These are phyloP conservation scores for Excoecaria agallocha DNA, from an alignment of 345 rosid genomes.

Conservation along the genomic window DNA sequence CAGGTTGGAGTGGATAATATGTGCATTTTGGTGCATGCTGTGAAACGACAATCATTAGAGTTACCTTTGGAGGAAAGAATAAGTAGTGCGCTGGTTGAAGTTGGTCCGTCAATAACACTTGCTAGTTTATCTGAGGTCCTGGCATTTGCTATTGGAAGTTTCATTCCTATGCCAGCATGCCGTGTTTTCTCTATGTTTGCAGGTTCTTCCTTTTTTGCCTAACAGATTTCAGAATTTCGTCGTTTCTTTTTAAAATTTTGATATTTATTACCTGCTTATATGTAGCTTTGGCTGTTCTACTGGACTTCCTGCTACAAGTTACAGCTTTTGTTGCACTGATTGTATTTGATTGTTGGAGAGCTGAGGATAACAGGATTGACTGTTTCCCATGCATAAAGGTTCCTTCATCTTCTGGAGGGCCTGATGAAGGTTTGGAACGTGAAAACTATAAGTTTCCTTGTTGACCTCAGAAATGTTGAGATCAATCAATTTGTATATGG, in stretches of 20 bases:
- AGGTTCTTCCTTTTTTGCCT: slow-evolving; percentile 38
- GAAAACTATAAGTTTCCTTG: not conserved
- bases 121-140: slow-evolving; percentile 89
- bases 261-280: slow-evolving; percentile 15
- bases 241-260: not conserved
- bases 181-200: slow-evolving; percentile 98
- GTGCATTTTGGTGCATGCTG: slow-evolving; percentile 95
- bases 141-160: slow-evolving; percentile 96
- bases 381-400: slow-evolving; percentile 85
- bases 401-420: slow-evolving; percentile 43
- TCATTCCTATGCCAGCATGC: slow-evolving; percentile 96
- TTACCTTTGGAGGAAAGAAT: slow-evolving; percentile 66
- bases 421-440: slow-evolving; percentile 54
- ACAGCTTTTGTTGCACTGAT: slow-evolving; percentile 95
- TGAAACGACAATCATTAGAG: slow-evolving; percentile 77
- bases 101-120: slow-evolving; percentile 98
- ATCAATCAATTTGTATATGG: not conserved
- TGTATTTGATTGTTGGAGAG: slow-evolving; percentile 72
- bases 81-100: slow-evolving; percentile 90
- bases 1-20: slow-evolving; percentile 98
- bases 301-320: slow-evolving; percentile 93
- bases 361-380: slow-evolving; percentile 74
- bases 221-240: slow-evolving; percentile 4
- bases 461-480: not conserved
- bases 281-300: slow-evolving; percentile 89